phyloP scores from a whole-genome alignment of 441 rosid species.

The Pelargonium australe region DNA sequence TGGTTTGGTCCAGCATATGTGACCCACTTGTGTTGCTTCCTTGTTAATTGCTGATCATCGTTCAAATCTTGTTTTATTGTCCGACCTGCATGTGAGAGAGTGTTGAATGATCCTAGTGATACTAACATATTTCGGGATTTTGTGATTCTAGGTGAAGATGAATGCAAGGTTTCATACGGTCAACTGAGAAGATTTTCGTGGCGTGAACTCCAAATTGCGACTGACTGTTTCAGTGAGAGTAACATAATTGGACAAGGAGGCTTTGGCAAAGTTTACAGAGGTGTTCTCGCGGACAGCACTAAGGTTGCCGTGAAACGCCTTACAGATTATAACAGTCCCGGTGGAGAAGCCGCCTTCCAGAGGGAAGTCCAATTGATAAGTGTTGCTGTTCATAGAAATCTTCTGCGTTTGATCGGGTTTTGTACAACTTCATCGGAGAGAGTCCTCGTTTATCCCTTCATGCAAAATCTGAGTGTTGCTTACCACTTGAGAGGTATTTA shows the following conservation, averaged over 20 bases:
- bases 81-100: too few relatives aligned
- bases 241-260: conserved; percentile 59
- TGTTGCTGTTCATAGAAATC: conserved; percentile 51
- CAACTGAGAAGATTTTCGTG: conserved; percentile 47
- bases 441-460: conserved; percentile 54
- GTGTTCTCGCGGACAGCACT: conserved; percentile 41
- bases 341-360: conserved; percentile 51
- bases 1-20: too few relatives aligned
- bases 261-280: conserved; percentile 57
- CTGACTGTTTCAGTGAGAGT: conserved; percentile 51
- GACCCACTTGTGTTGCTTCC: too few relatives aligned
- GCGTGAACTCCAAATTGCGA: conserved; percentile 48
- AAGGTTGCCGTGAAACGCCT: conserved; percentile 58
- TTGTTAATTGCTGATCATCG: too few relatives aligned
- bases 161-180: conserved; percentile 35
- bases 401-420: conserved; percentile 46
- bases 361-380: conserved; percentile 50
- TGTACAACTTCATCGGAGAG: conserved; percentile 43
- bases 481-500: conserved; percentile 45
- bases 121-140: too few relatives aligned
- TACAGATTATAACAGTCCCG: conserved; percentile 36
- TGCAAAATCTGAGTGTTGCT: conserved; percentile 53
- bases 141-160: conserved; percentile 39
- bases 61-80: too few relatives aligned
- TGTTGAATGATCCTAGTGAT: too few relatives aligned